These are phyloP conservation scores for Wolfiporia cocos DNA, from an alignment of 1,284 basidiomycete species.

Conservation along the genomic window DNA sequence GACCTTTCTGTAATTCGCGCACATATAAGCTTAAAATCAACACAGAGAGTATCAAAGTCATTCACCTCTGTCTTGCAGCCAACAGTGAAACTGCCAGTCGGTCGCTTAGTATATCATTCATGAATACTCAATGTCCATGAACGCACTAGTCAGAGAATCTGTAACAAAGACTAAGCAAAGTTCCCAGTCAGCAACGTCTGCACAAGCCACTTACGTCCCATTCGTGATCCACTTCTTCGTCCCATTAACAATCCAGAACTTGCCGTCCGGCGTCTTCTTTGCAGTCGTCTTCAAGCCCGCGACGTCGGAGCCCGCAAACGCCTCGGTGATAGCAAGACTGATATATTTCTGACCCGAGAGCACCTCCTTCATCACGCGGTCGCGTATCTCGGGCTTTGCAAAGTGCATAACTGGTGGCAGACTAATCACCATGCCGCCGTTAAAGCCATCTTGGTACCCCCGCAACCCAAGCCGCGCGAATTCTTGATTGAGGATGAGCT, in stretches of 20 bases:
- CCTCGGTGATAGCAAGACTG: conserved; percentile 50
- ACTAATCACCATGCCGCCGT: conserved; percentile 62
- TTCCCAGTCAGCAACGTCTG: background rate
- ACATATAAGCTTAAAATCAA: background rate
- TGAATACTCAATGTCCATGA: background rate
- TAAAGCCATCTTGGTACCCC: conserved; percentile 27
- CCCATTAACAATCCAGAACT: conserved; percentile 82
- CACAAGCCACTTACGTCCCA: conserved; percentile 43
- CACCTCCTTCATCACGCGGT: conserved; percentile 78
- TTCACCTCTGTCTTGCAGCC: conserved; percentile 51
- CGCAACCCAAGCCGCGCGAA: conserved; percentile 19
- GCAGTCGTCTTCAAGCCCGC: conserved; percentile 78
- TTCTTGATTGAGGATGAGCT: conserved; percentile 32
- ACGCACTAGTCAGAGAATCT: conserved; percentile 29
- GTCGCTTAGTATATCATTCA: background rate
- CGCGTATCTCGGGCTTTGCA: conserved; percentile 68
- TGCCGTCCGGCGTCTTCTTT: conserved; percentile 77
- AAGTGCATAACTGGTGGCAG: conserved; percentile 84
- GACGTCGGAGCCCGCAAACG: conserved; percentile 91
- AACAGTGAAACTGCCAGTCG: conserved; percentile 44
- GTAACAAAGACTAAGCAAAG: background rate
- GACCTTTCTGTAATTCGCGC: conserved; percentile 49
- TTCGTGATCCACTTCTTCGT: conserved; percentile 86
- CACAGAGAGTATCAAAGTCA: background rate
- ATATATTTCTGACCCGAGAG: conserved; percentile 68